A percentile compares a stretch with the other conserved stretches of the same genome.
These are phyloP conservation scores for Tolypocladium sp. DNA, from an alignment of 2,329 filamentous ascomycete species.

Conservation along the genomic window DNA sequence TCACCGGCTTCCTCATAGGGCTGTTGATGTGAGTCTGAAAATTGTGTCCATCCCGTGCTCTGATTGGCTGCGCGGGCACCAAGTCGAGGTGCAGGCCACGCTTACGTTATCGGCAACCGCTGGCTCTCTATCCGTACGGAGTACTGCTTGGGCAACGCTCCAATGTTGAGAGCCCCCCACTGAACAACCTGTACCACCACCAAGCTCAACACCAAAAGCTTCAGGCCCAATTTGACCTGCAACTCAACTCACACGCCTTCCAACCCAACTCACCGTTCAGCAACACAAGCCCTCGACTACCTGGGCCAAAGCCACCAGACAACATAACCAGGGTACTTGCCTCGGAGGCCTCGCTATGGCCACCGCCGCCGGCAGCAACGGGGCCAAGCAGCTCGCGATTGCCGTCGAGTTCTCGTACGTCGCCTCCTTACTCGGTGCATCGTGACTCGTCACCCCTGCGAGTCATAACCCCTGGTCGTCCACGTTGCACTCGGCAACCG, in stretches of 20 bases:
- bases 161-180: background rate
- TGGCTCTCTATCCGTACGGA: too few species aligned
- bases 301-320: background rate
- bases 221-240: background rate
- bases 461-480: background rate
- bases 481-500: background rate
- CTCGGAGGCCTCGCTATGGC: constrained; percentile 5
- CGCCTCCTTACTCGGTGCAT: background rate
- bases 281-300: background rate
- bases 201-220: background rate
- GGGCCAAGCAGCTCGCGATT: constrained; percentile 38
- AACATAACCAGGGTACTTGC: background rate
- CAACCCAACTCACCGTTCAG: background rate
- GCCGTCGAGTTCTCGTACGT: constrained; percentile 62
- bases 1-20: constrained; percentile 6
- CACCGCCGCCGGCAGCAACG: constrained; percentile 2
- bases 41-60: constrained; percentile 18
- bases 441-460: background rate
- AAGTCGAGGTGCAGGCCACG: constrained; percentile 9
- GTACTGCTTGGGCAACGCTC: background rate
- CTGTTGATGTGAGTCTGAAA: constrained; percentile 21
- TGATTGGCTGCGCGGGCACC: constrained; percentile 23
- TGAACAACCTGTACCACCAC: background rate
- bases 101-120: background rate
- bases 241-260: background rate